These are phyloP conservation scores for Amaranthus cruentus DNA, from an alignment of 148 eudicot species.

Conservation along the genomic window DNA sequence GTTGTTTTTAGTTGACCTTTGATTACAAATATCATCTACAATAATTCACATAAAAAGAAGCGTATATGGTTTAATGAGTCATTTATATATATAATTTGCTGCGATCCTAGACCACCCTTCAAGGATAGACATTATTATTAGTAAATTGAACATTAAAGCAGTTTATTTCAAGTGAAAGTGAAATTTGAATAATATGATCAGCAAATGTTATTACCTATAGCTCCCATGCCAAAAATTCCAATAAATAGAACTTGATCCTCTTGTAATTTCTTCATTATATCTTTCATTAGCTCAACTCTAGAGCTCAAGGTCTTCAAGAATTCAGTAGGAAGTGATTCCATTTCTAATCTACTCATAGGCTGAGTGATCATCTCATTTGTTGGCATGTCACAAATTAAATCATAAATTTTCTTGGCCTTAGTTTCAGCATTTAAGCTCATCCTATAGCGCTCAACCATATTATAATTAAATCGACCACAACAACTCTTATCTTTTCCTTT, in stretches of 20 bases:
- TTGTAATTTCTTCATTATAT: not conserved
- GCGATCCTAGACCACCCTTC: too few species aligned
- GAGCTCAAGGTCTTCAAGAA: not conserved
- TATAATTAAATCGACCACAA: not conserved
- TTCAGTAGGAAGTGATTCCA: not conserved
- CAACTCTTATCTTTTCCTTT: conserved; percentile 2
- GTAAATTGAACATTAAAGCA: too few species aligned
- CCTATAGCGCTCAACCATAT: not conserved
- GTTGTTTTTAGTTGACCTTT: too few species aligned
- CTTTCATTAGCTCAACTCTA: not conserved
- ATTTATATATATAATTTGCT: too few species aligned
- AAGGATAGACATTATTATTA: too few species aligned
- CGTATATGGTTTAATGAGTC: too few species aligned
- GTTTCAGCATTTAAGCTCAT: not conserved
- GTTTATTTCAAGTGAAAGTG: too few species aligned
- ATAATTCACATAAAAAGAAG: too few species aligned
- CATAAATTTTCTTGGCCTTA: not conserved
- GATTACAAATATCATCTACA: too few species aligned
- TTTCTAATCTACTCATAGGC: not conserved
- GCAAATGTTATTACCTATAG: not conserved
- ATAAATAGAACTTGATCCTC: not conserved
- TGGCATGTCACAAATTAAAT: not conserved
- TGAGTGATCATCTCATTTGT: not conserved
- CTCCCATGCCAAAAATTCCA: conserved; percentile 2
- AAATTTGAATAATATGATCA: too few species aligned